These are phyloP conservation scores for Suillus fuscotomentosus DNA, from an alignment of 768 basidiomycete genomes.

Conservation along the genomic window DNA sequence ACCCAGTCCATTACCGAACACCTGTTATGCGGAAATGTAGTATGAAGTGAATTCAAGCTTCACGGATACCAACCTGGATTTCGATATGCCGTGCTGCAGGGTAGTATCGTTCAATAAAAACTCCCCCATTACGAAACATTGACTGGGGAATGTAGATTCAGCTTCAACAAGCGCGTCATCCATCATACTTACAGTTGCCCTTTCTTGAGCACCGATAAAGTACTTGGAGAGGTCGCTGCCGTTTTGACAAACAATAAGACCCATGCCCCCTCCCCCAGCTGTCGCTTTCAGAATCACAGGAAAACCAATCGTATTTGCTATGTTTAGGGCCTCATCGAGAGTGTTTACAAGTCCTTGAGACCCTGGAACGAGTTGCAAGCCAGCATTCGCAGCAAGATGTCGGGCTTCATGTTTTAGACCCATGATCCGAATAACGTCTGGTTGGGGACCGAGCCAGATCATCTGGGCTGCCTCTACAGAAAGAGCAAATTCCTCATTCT, in stretches of 20 bases:
- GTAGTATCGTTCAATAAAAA: constrained; percentile 64
- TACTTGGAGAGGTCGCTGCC: constrained; percentile 36
- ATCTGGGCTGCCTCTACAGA: constrained; percentile 47
- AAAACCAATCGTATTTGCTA: constrained; percentile 46
- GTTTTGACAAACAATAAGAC: constrained; percentile 51
- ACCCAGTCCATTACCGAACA: constrained; percentile 64
- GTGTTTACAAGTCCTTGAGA: constrained; percentile 46
- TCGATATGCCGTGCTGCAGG: constrained; percentile 60
- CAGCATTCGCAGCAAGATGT: constrained; percentile 41
- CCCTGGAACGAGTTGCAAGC: constrained; percentile 57
- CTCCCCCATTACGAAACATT: constrained; percentile 47
- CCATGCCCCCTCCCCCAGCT: constrained; percentile 71
- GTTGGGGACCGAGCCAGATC: constrained; percentile 56
- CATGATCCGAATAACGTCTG: constrained; percentile 50
- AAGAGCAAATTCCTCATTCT: constrained; percentile 56
- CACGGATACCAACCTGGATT: constrained; percentile 46
- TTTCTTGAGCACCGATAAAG: constrained; percentile 37
- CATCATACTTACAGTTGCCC: constrained; percentile 42
- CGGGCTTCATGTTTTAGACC: constrained; percentile 64
- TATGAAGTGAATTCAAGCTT: not conserved
- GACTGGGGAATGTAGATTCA: constrained; percentile 24
- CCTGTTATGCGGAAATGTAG: constrained; percentile 32
- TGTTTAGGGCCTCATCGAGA: constrained; percentile 38
- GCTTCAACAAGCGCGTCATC: not conserved
- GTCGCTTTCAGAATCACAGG: constrained; percentile 70